Base-by-base conservation (phyloP, 306 rosid species). In the Oxytropis ochrocephala region DNA sequence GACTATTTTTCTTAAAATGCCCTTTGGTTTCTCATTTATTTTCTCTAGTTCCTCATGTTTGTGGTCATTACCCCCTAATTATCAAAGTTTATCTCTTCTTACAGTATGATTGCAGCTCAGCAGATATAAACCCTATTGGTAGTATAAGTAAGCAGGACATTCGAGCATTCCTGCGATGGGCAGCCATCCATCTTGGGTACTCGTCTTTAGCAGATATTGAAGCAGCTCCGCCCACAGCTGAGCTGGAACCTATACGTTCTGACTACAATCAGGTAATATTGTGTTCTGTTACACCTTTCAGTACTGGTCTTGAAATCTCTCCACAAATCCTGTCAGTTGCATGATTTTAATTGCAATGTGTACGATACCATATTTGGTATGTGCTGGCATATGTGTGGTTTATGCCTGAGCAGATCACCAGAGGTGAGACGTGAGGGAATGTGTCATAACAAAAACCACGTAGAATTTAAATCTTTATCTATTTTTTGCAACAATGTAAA, bases 221-320 rank as follows among this genome's bases (percentile, higher is more conserved):
- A 88, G 96, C 92, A 33, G 96, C 98, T 75, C 97, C 98, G 1
- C 98, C 98, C 32, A 94, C 98, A 12, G 98, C 98, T 60, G 98
- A 94, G 81, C 86, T 94, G 57, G 98, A 94, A 83, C 98, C 98
- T 56, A 91, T 88, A 44, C 96, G 98, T 29, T 81, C 98, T 67
- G 42, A 94, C 81, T 91, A 94, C 79, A 85, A 85, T 69, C 98
- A 90, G 92, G 98, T 94, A 76, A 8, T 74, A 50, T 67, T 64
- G 59, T 44, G 63, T 64, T 72, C 8, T 30, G 51, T 55, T 50
- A 21, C 41, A 55, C 56, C 21, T 29, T 53, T 17, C 11, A 7
- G 24, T 52, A 10, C 33, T 38, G 5, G 51, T 64, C 21, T 57
- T 42, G 75, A 68, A 41, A 49, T 69, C 48, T 42, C 77, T 57